Conservation (phyloP, 768 basidiomycete species). For the Cyclocybe aegerita region DNA sequence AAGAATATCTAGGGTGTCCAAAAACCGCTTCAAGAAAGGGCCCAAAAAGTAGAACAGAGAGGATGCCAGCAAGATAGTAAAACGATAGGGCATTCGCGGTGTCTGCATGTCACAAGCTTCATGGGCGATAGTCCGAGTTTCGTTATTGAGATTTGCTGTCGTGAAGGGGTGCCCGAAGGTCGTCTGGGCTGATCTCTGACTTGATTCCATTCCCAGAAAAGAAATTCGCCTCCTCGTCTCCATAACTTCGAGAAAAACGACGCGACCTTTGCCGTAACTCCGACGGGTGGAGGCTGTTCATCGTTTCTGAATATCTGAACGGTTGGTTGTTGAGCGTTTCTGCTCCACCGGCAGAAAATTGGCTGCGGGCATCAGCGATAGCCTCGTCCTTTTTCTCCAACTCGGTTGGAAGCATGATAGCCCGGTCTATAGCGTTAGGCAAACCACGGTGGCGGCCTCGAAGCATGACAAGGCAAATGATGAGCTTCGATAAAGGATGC, state of each 20-base stretch:
- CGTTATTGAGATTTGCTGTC: neutral
- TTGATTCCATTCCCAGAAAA: neutral
- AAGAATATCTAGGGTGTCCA: too few species aligned
- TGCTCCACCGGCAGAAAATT: neutral
- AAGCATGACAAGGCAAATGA: slow-evolving; percentile 88
- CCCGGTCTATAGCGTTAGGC: slow-evolving; percentile 86
- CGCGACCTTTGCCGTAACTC: slow-evolving; percentile 14
- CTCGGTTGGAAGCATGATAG: slow-evolving; percentile 77
- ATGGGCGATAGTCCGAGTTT: too few species aligned
- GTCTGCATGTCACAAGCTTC: too few species aligned
- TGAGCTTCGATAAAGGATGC: slow-evolving; percentile 79
- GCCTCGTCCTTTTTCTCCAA: slow-evolving; percentile 34
- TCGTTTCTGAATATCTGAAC: slow-evolving; percentile 14
- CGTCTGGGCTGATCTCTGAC: too few species aligned
- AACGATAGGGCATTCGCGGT: too few species aligned
- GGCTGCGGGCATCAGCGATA: slow-evolving; percentile 5
- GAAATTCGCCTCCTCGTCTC: neutral
- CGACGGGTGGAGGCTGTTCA: slow-evolving; percentile 11
- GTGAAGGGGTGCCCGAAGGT: neutral
- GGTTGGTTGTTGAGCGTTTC: neutral
- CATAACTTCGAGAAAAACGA: slow-evolving; percentile 3
- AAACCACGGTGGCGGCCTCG: slow-evolving; percentile 90
- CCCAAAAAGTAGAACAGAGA: too few species aligned
- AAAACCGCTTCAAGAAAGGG: too few species aligned
- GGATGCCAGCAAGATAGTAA: too few species aligned